Conservation (phyloP, 192 early-diverging fungal species). For the Umbelopsis sp. region DNA sequence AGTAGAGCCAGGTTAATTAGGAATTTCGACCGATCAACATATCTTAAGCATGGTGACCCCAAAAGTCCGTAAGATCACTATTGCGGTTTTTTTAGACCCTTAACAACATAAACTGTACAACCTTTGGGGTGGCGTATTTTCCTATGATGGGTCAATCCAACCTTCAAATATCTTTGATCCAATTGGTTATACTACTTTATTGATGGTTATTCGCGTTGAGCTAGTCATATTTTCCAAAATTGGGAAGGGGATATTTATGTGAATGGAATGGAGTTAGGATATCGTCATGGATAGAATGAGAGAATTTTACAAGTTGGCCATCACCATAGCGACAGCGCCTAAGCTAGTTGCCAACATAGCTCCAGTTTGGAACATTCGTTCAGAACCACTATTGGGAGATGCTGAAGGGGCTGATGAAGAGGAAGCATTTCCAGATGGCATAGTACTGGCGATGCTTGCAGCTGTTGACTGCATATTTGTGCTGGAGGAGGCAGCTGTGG, state of each 20-base stretch:
- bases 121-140: not conserved
- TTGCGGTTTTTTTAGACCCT: not conserved
- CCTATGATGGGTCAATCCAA: not conserved
- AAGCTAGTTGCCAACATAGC: not conserved
- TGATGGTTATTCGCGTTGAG: no score
- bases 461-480: not conserved
- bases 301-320: not conserved
- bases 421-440: not conserved
- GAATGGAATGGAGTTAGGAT: not conserved
- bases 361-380: not conserved
- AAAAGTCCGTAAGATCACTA: not conserved
- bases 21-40: no score
- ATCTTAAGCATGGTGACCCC: not conserved
- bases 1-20: no score
- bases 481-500: not conserved
- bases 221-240: no score
- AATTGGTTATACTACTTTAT: no score
- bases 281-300: not conserved
- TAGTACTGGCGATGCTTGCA: not conserved
- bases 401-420: not conserved
- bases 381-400: not conserved
- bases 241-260: no score
- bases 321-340: not conserved
- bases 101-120: not conserved
- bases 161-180: no score